Evolutionary conservation across 768 basidiomycete species (phyloP), one percentile per base, ranked within the genome.

Genomic region (Suillus occidentalis): DNA sequence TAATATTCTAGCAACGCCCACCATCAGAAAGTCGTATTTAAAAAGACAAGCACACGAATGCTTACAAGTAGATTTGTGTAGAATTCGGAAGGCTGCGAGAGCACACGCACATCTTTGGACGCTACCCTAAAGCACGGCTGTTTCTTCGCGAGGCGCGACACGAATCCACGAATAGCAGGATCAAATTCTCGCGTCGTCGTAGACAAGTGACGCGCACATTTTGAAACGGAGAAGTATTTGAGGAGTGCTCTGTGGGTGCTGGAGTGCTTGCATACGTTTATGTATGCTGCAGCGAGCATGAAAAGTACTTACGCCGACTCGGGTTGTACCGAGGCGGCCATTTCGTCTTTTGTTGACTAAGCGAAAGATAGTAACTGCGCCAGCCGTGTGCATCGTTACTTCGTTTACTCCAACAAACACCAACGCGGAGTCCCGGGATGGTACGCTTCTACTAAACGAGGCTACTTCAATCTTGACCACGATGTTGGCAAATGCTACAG

Each of bases 21-120:
- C 25, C 57, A 60, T 62, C n/a, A 58, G 31, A 34, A 60, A 28
- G 63, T 31, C 58, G 34, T 16, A 28, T 28, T 28, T 28, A 55
- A 13, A 36, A 40, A n/a, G 14, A 25, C 9, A 40, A 52, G 13
- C 1, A 40, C 40, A 47, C n/a, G 63, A 16, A 14, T 25, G 79
- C 86, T 65, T 63, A 89, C 90, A 68, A 90, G 67, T 31, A 94
- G 70, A 0, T 59, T 66, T 6, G 70, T 28, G 72, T 89, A 85
- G 69, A 94, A 94, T 34, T 86, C 78, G 14, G 76, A 68, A 0
- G 92, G 92, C 45, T 82, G 77, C 31, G 76, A 75, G 63, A 92
- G 77, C 2, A 94, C 79, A 13, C 77, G 77, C 34, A 93, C 79
- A 60, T 84, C 79, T 39, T 80, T 67, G 1, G 85, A 76, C 22